Evolutionary conservation across 148 eudicot genomes (phyloP), one percentile per base, ranked within the genome.

Genomic region (Rhododendron griersonianum): DNA sequence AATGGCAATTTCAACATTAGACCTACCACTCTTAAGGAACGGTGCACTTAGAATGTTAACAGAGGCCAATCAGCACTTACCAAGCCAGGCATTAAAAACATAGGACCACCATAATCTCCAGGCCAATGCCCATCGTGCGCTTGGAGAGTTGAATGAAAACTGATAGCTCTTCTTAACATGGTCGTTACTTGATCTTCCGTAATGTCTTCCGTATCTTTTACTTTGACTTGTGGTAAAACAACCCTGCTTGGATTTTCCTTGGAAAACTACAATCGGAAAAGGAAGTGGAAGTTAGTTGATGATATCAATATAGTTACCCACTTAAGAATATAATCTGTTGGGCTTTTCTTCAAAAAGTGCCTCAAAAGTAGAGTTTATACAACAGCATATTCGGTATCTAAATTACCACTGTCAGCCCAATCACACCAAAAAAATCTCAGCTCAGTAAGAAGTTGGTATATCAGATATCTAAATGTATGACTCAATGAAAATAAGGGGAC

Each of bases 101-200:
- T 93, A 78, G 99, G 99, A 81, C 99, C 99, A 45, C 98, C 98
- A 90, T 94, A 97, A 89, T 97, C 99, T 88, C 98, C 99, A 80
- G 99, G 90, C 99, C 99, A 97, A 84, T 97, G 98, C 57, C 99
- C 99, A 91, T 97, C 99, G 84, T 93, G 91, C 14, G 96, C 96
- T 90, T 97, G 99, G 33, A 97, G 84, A 83, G 96, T 92, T 80
- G 99, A 97, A 86, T 97, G 87, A 82, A 92, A 94, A 87, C 91
- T 83, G 81, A 97, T 84, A 84, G 98, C 99, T 91, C 99, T 94
- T 90, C 89, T 92, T 77, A 97, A 85, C 28, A 95, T 93, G 81
- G 90, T 91, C 47, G 89, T 85, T 80, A 95, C 95, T 81, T 89
- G 88, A 83, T 93, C 95, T 83, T 94, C 99, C 13, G 96, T 93